phyloP scores from a whole-genome alignment of 768 basidiomycete species.

The Auriscalpium orientale region DNA sequence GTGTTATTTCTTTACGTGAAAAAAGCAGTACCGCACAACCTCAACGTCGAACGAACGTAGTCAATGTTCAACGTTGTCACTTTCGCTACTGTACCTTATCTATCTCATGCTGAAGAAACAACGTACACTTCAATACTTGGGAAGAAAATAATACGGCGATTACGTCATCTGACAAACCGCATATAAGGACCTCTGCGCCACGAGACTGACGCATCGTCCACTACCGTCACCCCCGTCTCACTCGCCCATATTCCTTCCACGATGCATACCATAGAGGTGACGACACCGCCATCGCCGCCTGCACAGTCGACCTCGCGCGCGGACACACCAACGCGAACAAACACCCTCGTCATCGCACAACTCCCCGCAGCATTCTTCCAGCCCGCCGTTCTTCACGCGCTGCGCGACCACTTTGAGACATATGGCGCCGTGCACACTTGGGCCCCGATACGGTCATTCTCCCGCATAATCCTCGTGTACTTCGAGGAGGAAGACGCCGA shows the following conservation, averaged over 20 bases:
- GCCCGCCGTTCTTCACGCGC: slow-evolving; percentile 53
- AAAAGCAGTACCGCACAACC: too few species aligned
- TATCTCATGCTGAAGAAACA: too few species aligned
- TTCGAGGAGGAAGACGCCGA: slow-evolving; percentile 55
- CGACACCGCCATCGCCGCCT: background rate
- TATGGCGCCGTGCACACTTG: slow-evolving; percentile 86
- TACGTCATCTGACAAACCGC: too few species aligned
- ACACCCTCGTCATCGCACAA: slow-evolving; percentile 77
- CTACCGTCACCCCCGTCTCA: background rate
- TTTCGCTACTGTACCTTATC: too few species aligned
- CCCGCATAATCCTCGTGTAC: slow-evolving; percentile 79
- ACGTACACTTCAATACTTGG: too few species aligned
- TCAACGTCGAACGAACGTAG: too few species aligned
- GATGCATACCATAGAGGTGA: background rate
- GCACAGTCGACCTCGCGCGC: slow-evolving; percentile 2
- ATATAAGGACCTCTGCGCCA: too few species aligned
- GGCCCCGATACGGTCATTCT: slow-evolving; percentile 80
- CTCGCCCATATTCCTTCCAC: background rate
- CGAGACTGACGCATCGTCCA: too few species aligned
- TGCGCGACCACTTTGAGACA: slow-evolving; percentile 62
- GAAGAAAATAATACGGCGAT: too few species aligned
- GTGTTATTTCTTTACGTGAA: too few species aligned
- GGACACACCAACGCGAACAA: slow-evolving; percentile 41
- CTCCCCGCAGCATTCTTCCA: slow-evolving; percentile 76
- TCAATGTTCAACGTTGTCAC: too few species aligned